Base-by-base conservation (phyloP, 2,329 filamentous ascomycete species). In the Aspergillus phoenicis region DNA sequence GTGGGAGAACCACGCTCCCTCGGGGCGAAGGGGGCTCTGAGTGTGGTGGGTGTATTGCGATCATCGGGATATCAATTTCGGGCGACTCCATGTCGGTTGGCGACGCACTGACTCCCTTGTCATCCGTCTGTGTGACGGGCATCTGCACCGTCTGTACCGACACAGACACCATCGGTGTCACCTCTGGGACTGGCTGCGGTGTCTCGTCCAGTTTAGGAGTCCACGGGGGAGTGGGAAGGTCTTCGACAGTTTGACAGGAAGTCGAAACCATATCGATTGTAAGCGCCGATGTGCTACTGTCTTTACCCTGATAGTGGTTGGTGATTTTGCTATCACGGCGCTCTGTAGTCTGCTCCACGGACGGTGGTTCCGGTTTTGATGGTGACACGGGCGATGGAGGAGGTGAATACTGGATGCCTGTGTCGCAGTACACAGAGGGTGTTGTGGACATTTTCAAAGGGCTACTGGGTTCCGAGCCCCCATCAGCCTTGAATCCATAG, bases 31-130 rank as follows among this genome's bases (percentile, higher is more conserved):
- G 82, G n/a, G 94, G 93, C 52, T 90, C 86, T 58, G 92, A 96
- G 3, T 84, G 87, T 0, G 95, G 94, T 33, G 95, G 95, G 68
- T 96, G 91, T 55, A 99, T 91, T 59, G 91, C 90, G 72, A 99
- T 99, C 69, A 89, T 91, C 0, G 94, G 94, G 63, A 97, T 90
- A 4, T 82, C 86, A 77, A 66, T 59, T 53, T 63, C 68, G 10
- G 56, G 24, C 43, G 67, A 58, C 10, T 61, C 47, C 17, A 54
- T 61, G 36, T 63, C 61, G 36, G 64, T 60, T 3, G 59, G 64
- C 6, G 58, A 64, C 38, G 65, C 51, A 20, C 45, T 62, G 33
- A 53, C n/a, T 30, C 62, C 59, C 26, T 57, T 68, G 52, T 49
- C 64, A 62, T 64, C 58, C n/a, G 24, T 60, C 36, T 66, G 60